Base-by-base conservation (phyloP, 306 rosid genomes). In the Cicer yamashitae region DNA sequence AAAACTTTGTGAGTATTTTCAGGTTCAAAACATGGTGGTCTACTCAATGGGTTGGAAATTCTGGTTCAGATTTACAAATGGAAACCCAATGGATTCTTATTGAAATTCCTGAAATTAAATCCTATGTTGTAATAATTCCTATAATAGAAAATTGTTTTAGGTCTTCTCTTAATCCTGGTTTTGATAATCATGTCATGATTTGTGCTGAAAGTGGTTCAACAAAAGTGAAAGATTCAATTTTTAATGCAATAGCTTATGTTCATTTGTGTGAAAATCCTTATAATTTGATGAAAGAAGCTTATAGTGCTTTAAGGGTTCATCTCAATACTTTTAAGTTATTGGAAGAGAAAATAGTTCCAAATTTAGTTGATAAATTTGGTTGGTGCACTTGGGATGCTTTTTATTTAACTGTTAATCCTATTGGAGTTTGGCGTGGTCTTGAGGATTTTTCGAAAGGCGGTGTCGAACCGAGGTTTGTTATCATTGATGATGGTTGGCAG, bases 21-120 rank as follows among this genome's bases (percentile, higher is more conserved):
- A 80, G 98, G 89, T 91, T 91, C 92, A 93, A 93, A 82, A 91
- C 98, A 3, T 93, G 98, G 97, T 91, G 96, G 98, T 91, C 98
- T 2, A 93, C 96, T 39, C 92, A 87, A 79, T 93, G 93, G 97
- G 90, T 88, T 6, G 97, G 98, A 43, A 87, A 77, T 12, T 89
- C 96, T n/a, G 94, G 97, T 39, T 93, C 97, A 0, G 89, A 89
- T 75, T 51, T 93, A 60, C 98, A 91, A 79, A 86, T 87, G 92
- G 94, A 93, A 81, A 91, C 97, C 60, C 97, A 91, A 70, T 93
- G 97, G 97, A 66, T 87, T 25, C 90, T 91, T 68, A 15, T 93
- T 38, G 81, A 91, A 8, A 46, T 91, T 59, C 91, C 98, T 11
- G 96, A 91, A 74, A 84, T 80, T 13, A 87, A 84, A 18, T 87